These are phyloP conservation scores for Aspergillus puulaauensis DNA, from an alignment of 2,329 filamentous ascomycete genomes.

Conservation along the genomic window DNA sequence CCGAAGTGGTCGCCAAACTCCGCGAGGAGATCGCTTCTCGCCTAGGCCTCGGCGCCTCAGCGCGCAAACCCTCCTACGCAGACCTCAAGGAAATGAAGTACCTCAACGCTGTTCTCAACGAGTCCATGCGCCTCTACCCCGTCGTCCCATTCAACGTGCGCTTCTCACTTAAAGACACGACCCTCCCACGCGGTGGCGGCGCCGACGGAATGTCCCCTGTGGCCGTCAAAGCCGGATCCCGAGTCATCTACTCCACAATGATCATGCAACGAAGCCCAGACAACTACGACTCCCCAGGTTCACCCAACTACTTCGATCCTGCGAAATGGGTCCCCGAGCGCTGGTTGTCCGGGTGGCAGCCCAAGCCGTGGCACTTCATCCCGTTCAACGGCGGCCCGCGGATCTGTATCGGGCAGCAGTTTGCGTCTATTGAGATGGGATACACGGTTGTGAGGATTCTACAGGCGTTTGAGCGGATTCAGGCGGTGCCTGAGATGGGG, in stretches of 20 bases:
- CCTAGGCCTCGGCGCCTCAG: conserved; percentile 61
- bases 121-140: conserved; percentile 75
- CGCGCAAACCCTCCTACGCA: conserved; percentile 61
- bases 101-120: conserved; percentile 68
- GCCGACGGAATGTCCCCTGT: conserved; percentile 46
- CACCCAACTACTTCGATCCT: conserved; percentile 40
- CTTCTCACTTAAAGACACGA: conserved; percentile 69
- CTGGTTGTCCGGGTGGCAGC: conserved; percentile 52
- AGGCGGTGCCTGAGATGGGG: conserved; percentile 31
- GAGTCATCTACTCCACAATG: conserved; percentile 52
- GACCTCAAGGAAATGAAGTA: conserved; percentile 89
- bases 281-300: conserved; percentile 46
- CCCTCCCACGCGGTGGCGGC: conserved; percentile 65
- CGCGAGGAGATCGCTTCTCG: conserved; percentile 68
- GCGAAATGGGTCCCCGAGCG: conserved; percentile 51
- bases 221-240: conserved; percentile 48
- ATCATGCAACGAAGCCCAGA: conserved; percentile 53
- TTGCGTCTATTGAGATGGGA: conserved; percentile 60
- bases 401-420: conserved; percentile 60
- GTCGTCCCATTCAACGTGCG: conserved; percentile 78
- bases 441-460: conserved; percentile 48
- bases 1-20: conserved; percentile 65
- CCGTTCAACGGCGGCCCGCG: conserved; percentile 55
- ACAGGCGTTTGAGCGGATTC: conserved; percentile 41
- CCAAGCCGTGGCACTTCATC: conserved; percentile 55